Percentiles rank a stretch among this genome's conserved stretches.
These are phyloP conservation scores for Chalciporus piperatus DNA, from an alignment of 768 basidiomycete genomes.

Conservation along the genomic window DNA sequence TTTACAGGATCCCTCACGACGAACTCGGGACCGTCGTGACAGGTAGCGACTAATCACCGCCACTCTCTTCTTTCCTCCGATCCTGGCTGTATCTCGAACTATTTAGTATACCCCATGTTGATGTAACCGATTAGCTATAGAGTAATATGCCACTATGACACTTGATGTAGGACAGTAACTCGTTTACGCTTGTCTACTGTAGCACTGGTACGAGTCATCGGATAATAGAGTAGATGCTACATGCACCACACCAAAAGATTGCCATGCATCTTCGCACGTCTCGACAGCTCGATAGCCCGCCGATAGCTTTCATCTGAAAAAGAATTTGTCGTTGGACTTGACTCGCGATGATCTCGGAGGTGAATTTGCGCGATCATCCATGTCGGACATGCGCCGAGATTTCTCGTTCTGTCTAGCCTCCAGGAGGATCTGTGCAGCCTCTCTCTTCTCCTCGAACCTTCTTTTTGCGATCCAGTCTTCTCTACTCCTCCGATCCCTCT, in stretches of 20 bases:
- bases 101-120: slow-evolving; percentile 8
- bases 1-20: slow-evolving; percentile 3
- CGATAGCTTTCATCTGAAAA: slow-evolving; percentile 36
- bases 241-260: neutral
- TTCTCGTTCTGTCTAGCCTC: slow-evolving; percentile 16
- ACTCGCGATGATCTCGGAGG: slow-evolving; percentile 21
- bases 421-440: slow-evolving; percentile 34
- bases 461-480: slow-evolving; percentile 37
- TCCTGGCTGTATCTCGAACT: slow-evolving; percentile 13
- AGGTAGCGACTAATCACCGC: neutral
- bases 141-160: slow-evolving; percentile 9
- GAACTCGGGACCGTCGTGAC: slow-evolving; percentile 15
- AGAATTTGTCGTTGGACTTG: slow-evolving; percentile 36
- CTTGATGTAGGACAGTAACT: slow-evolving; percentile 8
- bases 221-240: neutral
- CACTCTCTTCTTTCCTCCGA: slow-evolving; percentile 2
- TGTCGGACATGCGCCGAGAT: neutral
- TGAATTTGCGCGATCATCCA: neutral
- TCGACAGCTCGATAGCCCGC: neutral
- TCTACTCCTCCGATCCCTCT: slow-evolving; percentile 48
- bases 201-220: neutral
- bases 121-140: neutral
- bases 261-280: slow-evolving; percentile 13
- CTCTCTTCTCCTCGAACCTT: slow-evolving; percentile 42
- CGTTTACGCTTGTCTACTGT: slow-evolving; percentile 2